These are phyloP conservation scores for Blastomyces percursus DNA, from an alignment of 2,329 filamentous ascomycete genomes.

Conservation along the genomic window DNA sequence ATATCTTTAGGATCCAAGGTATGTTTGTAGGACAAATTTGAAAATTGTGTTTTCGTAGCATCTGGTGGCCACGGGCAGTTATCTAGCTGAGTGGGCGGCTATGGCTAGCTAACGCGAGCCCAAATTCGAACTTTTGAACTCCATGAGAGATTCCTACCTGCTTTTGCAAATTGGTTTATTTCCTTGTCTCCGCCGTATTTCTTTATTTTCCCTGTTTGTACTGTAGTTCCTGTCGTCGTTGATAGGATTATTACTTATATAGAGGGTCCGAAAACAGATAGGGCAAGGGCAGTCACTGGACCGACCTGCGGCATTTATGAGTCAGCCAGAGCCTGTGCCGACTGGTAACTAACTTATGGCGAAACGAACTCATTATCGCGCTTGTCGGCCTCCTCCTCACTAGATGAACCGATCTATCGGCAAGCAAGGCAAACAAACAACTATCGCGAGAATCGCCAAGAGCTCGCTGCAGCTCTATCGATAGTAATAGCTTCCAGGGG, in stretches of 20 bases:
- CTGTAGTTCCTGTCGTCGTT: too few species aligned
- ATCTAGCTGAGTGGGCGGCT: background rate
- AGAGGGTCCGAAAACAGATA: background rate
- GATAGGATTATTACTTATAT: too few species aligned
- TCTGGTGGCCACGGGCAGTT: background rate
- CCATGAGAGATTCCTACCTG: background rate
- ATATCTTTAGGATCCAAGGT: background rate
- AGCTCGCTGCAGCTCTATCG: background rate
- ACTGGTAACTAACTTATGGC: too few species aligned
- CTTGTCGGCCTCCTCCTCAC: too few species aligned
- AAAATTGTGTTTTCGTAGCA: background rate
- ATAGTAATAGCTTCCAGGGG: background rate
- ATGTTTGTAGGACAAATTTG: background rate
- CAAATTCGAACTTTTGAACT: background rate
- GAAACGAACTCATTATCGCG: too few species aligned
- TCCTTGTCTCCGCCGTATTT: too few species aligned
- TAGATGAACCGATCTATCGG: too few species aligned
- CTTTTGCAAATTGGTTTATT: too few species aligned
- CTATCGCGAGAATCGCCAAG: background rate
- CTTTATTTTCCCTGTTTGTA: too few species aligned
- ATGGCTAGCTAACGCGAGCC: too few species aligned
- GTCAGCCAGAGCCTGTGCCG: too few species aligned
- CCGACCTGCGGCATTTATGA: background rate
- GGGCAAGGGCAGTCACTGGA: background rate
- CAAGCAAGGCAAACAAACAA: too few species aligned